These are phyloP conservation scores for Zygotorulaspora sp. DNA, from an alignment of 805 yeast species.

Conservation along the genomic window DNA sequence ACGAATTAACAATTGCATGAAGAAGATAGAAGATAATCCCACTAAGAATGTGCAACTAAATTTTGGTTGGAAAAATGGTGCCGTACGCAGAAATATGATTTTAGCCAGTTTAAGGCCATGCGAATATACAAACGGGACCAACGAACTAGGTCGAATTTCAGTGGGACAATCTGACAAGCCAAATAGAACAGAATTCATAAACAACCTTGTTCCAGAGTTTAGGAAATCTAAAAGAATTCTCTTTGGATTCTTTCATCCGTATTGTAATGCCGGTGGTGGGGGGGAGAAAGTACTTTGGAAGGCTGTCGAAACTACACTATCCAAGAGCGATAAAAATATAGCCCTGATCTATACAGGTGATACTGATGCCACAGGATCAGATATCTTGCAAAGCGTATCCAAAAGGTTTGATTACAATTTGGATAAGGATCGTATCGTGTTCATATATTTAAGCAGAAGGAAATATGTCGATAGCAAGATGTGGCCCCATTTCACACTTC, in stretches of 20 bases:
- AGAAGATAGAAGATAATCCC: constrained; percentile 12
- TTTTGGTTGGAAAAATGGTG: constrained; percentile 29
- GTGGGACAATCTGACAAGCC: constrained; percentile 13
- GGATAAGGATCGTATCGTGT: constrained; percentile 51
- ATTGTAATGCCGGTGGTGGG: constrained; percentile 95
- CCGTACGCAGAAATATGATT: constrained; percentile 39
- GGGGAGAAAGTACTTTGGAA: constrained; percentile 97
- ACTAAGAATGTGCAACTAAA: constrained; percentile 17
- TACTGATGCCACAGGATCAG: constrained; percentile 42
- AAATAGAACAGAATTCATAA: constrained; percentile 14
- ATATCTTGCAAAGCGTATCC: constrained; percentile 49
- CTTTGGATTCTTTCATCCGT: constrained; percentile 92
- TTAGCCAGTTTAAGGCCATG: constrained; percentile 32
- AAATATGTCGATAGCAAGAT: constrained; percentile 60
- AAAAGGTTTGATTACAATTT: constrained; percentile 53
- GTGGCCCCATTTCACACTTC: constrained; percentile 76
- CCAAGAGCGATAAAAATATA: constrained; percentile 44
- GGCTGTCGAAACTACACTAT: constrained; percentile 70
- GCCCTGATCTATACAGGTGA: constrained; percentile 75
- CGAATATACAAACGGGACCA: constrained; percentile 22
- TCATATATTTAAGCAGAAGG: constrained; percentile 55
- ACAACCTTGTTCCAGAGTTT: constrained; percentile 11
- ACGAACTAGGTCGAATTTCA: constrained; percentile 8
- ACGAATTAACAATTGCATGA: constrained; percentile 18
- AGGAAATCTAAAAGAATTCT: constrained; percentile 33